phyloP scores from a whole-genome alignment of 441 rosid genomes.

The Viola pubescens region DNA sequence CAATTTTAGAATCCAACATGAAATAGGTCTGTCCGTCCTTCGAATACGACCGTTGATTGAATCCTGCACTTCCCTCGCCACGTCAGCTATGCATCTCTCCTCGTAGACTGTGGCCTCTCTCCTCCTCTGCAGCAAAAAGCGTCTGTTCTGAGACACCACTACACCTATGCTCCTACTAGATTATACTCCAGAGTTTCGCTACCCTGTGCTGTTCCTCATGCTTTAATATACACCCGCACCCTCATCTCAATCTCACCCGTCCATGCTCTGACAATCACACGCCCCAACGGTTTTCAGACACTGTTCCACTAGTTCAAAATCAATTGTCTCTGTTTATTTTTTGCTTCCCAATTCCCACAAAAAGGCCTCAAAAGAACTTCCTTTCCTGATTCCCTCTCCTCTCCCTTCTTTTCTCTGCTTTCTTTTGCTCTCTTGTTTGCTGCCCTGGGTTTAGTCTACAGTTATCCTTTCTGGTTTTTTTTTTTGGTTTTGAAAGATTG shows the following conservation, averaged over 20 bases:
- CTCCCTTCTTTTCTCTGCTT: constrained; percentile 2
- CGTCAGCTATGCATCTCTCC: constrained; percentile 14
- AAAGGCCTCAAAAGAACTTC: constrained; percentile 28
- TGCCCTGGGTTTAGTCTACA: constrained; percentile 5
- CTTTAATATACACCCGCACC: not conserved
- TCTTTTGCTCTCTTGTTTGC: not conserved
- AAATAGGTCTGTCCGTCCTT: not conserved
- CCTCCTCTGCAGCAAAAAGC: not conserved
- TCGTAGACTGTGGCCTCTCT: constrained; percentile 13
- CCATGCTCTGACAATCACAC: not conserved
- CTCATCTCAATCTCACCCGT: constrained; percentile 2
- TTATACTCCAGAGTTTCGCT: not conserved
- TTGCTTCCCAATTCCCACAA: constrained; percentile 8
- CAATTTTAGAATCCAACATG: not conserved
- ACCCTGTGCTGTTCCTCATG: not conserved
- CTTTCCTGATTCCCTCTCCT: constrained; percentile 14
- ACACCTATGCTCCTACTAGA: not conserved
- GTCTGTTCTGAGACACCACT: not conserved
- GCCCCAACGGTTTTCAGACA: not conserved
- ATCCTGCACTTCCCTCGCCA: not conserved
- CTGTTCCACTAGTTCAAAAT: not conserved
- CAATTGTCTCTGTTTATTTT: constrained; percentile 4
- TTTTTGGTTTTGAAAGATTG: constrained; percentile 21
- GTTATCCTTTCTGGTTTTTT: constrained; percentile 16
- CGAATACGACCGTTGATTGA: constrained; percentile 19